Base-by-base conservation (phyloP, 2,329 filamentous ascomycete species). In the Alternaria sp. region DNA sequence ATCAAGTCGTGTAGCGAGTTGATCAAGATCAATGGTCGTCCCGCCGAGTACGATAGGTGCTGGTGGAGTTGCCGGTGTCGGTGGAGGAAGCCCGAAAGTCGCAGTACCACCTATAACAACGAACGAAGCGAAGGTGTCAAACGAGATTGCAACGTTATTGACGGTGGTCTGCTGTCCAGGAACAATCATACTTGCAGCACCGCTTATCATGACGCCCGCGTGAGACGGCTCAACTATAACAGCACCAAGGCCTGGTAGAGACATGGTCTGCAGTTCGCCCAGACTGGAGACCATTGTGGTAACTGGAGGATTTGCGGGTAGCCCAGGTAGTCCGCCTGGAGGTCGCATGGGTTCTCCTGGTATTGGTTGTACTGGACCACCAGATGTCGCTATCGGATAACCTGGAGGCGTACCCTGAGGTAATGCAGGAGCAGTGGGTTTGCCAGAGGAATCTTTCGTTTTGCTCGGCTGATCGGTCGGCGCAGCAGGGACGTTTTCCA, bases 121-220 rank as follows among this genome's bases (percentile, higher is more conserved):
- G 10, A 59, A 59, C 3, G 37, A 28, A 15, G 57, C 57, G 5
- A 49, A 59, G 6, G n/a, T 55, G 3, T 46, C 47, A 15, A 59
- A 26, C 2, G 57, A 55, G 8, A 59, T 46, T 11, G 57, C 25
- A 18, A 55, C 12, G 6, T 46, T 6, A 41, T 45, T 26, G 20
- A 59, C 21, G 7, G 37, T 59, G 7, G 57, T 59, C 7, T 59
- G 49, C 9, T 54, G 47, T 20, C 57, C 57, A 12, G 57, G 15
- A 3, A 3, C 15, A 10, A 59, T 33, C 8, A 9, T 21, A 6
- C 25, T 46, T 5, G 15, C 6, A 7, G 37, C 44, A 20, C 41
- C 41, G 20, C 49, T 15, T 0, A 59, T 1, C 6, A 46, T 8
- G 4, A 59, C 41, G 14, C 3, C 49, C 14, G 57, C 46, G 7